Conservation (phyloP, 768 basidiomycete species). For the Rhodotorula kratochvilovae region DNA sequence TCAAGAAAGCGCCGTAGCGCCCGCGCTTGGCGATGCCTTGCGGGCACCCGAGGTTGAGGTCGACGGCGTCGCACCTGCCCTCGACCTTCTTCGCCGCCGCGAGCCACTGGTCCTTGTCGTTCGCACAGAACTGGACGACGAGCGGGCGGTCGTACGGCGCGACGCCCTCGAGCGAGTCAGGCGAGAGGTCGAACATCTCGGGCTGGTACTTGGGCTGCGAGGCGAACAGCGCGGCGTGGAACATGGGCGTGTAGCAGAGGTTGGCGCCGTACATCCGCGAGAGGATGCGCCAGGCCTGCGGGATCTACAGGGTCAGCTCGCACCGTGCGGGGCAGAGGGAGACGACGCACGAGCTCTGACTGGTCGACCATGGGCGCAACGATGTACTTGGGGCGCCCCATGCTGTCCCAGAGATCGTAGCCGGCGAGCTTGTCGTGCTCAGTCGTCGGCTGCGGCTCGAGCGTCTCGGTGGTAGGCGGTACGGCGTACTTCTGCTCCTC, state of each 20-base stretch:
- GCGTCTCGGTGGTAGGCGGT: not conserved
- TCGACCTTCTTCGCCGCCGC: constrained; percentile 72
- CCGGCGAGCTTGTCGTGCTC: constrained; percentile 34
- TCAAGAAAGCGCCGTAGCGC: constrained; percentile 80
- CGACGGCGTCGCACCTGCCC: constrained; percentile 74
- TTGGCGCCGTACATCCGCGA: constrained; percentile 77
- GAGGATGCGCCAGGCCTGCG: constrained; percentile 80
- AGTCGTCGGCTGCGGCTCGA: constrained; percentile 19
- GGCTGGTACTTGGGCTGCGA: constrained; percentile 60
- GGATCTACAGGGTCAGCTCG: constrained; percentile 4
- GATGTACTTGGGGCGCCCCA: constrained; percentile 80
- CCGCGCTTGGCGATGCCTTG: constrained; percentile 90
- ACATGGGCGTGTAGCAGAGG: constrained; percentile 97
- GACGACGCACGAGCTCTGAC: constrained; percentile 74
- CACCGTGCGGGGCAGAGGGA: not conserved
- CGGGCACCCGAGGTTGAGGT: constrained; percentile 83
- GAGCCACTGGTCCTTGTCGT: constrained; percentile 74
- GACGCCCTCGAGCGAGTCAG: constrained; percentile 74
- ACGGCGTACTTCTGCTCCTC: not conserved
- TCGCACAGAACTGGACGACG: constrained; percentile 69
- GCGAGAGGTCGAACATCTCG: constrained; percentile 62
- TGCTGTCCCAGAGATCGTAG: constrained; percentile 37
- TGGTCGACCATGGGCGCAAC: constrained; percentile 99
- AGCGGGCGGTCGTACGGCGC: constrained; percentile 42
- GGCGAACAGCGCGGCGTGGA: constrained; percentile 80